phyloP scores from a whole-genome alignment of 345 rosid genomes.

The Theobroma cacao region DNA sequence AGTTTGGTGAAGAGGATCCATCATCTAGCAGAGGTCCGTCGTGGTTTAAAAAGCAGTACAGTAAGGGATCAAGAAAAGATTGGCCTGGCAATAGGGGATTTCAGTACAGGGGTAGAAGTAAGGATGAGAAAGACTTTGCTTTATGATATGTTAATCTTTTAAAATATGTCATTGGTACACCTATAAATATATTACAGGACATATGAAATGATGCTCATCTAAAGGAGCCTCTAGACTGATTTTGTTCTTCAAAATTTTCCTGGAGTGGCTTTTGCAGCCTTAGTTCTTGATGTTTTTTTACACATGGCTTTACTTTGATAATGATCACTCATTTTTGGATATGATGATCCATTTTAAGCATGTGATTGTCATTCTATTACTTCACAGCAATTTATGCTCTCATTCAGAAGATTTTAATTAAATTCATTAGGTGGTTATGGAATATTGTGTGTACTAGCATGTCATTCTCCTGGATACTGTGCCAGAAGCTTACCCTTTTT shows the following conservation, averaged over 20 bases:
- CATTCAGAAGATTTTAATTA: not conserved
- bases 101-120: constrained; percentile 48
- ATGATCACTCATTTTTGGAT: not conserved
- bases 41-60: constrained; percentile 56
- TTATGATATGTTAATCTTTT: not conserved
- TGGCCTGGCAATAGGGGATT: constrained; percentile 36
- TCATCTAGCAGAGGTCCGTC: constrained; percentile 48
- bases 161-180: not conserved
- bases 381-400: not conserved
- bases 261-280: not conserved
- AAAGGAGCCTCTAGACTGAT: not conserved
- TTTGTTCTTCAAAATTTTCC: not conserved
- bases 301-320: not conserved
- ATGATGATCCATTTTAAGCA: not conserved
- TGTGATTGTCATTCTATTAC: not conserved
- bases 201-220: not conserved
- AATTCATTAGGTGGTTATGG: not conserved
- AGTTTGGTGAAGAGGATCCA: constrained; percentile 44
- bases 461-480: not conserved
- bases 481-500: constrained; percentile 12
- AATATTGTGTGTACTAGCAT: not conserved
- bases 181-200: not conserved
- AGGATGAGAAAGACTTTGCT: constrained; percentile 22
- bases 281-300: not conserved
- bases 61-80: constrained; percentile 40